Percentiles rank a stretch among this genome's conserved stretches.
These are phyloP conservation scores for Rhizopus arrhizus DNA, from an alignment of 371 early-diverging fungal genomes.

Conservation along the genomic window DNA sequence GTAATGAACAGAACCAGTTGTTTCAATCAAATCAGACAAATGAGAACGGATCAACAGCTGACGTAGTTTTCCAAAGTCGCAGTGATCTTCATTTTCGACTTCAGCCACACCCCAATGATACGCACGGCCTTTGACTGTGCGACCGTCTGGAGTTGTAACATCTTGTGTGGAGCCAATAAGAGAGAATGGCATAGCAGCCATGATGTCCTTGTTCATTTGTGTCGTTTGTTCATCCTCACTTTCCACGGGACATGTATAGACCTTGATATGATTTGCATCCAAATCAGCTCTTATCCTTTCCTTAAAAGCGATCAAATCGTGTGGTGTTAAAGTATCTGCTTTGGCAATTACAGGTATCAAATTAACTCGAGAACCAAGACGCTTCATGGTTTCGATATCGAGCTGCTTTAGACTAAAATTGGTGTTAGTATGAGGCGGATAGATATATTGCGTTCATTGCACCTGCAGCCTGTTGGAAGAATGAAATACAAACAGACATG, in stretches of 20 bases:
- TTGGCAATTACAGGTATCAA: slow-evolving; percentile 79
- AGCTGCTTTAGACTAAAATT: slow-evolving; percentile 75
- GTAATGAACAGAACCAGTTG: slow-evolving; percentile 86
- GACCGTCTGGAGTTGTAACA: slow-evolving; percentile 68
- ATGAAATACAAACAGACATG: slow-evolving; percentile 94
- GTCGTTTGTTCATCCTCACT: slow-evolving; percentile 80
- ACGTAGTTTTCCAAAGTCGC: slow-evolving; percentile 91
- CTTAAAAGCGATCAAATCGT: slow-evolving; percentile 76
- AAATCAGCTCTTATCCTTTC: slow-evolving; percentile 59
- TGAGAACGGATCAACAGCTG: slow-evolving; percentile 88
- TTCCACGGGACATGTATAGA: slow-evolving; percentile 74
- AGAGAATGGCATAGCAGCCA: slow-evolving; percentile 90
- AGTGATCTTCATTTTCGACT: slow-evolving; percentile 85
- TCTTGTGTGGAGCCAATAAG: slow-evolving; percentile 87
- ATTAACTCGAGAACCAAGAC: slow-evolving; percentile 78
- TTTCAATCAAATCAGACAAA: slow-evolving; percentile 85
- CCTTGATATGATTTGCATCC: slow-evolving; percentile 68
- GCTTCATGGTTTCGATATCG: slow-evolving; percentile 87
- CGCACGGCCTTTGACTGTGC: slow-evolving; percentile 78
- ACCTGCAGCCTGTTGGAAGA: slow-evolving; percentile 83
- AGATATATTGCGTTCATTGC: slow-evolving; percentile 4
- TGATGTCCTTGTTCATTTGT: slow-evolving; percentile 72
- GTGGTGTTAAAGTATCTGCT: slow-evolving; percentile 67
- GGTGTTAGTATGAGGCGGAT: background rate
- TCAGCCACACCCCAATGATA: slow-evolving; percentile 93